Base-by-base conservation (phyloP, 208 protist genomes). In the Trypanosoma lewisi region DNA sequence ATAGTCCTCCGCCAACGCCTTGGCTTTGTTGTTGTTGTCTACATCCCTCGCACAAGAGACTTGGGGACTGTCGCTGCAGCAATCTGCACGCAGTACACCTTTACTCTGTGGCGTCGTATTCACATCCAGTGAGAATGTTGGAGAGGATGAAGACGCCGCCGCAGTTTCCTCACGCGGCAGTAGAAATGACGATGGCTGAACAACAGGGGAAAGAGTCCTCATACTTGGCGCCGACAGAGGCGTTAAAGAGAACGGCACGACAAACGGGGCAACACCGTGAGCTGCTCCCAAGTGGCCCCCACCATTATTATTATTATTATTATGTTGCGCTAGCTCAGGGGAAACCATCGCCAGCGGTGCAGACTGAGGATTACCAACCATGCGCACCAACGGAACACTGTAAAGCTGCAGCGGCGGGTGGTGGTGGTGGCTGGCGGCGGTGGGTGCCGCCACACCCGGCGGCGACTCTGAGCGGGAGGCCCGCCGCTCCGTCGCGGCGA, bases 1-100 rank as follows among this genome's bases (percentile, higher is more conserved):
- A 27, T 63, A 54, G 42, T 68, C 49, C 33, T 42, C 63, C 30
- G 39, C 21, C n/a, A 5, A 6, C 21, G n/a, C 7, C 21, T 50
- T 14, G 8, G 8, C 45, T 25, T 50, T 16, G 12, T 9, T 21
- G 21, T 21, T 4, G 39, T 3, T 36, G 7, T 14, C n/a, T 17
- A n/a, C 11, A 4, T 4, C 9, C 41, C 45, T 9, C 41, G 41
- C 16, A 45, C 19, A 9, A 17, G 11, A 17, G 16, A 9, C 11
- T 17, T 45, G 16, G 11, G 19, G 41, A n/a, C 5, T 45, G 6
- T 9, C 16, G 16, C 3, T 7, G 19, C 41, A 21, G 16, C 41
- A 14, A 17, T 17, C 16, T n/a, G 2, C 41, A 45, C 41, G 41
- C 16, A n/a, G 41, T 17, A n/a, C 12, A 19, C 41, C 16, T 7